Evolutionary conservation across 768 basidiomycete species (phyloP).

Genomic region (Serendipita indica): DNA sequence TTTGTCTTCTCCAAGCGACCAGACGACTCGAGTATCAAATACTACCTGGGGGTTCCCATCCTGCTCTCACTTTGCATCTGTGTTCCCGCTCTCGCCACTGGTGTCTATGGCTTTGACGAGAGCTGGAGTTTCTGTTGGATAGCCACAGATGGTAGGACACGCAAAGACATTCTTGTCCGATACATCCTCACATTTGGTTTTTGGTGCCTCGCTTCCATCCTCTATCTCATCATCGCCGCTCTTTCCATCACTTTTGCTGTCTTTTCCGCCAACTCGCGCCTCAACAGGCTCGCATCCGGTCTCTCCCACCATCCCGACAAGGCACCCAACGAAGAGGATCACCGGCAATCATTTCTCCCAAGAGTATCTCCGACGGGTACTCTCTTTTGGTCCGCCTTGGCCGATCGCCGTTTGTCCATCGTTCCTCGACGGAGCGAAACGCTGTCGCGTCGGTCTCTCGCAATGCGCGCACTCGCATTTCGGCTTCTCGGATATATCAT

Average conservation of each 20-base stretch:
- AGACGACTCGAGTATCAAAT: slow-evolving; percentile 4
- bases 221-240: slow-evolving; percentile 12
- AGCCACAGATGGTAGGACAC: neutral
- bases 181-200: slow-evolving; percentile 11
- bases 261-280: neutral
- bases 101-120: slow-evolving; percentile 11
- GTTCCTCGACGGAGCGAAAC: neutral
- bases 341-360: neutral
- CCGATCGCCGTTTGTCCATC: neutral
- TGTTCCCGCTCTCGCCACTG: slow-evolving; percentile 7
- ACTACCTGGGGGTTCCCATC: slow-evolving; percentile 10
- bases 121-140: slow-evolving; percentile 10
- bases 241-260: slow-evolving; percentile 9
- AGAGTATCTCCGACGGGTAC: neutral
- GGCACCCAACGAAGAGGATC: neutral
- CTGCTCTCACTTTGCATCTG: slow-evolving; percentile 9
- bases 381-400: slow-evolving; percentile 6
- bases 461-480: slow-evolving; percentile 10
- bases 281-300: neutral
- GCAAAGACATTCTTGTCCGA: neutral
- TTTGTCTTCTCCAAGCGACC: slow-evolving; percentile 13
- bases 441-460: slow-evolving; percentile 1
- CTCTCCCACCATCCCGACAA: neutral
- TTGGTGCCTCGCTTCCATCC: slow-evolving; percentile 12
- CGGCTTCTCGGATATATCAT: slow-evolving; percentile 12